Percentiles rank a stretch among this genome's conserved stretches.
These are phyloP conservation scores for Triticum monococcum DNA, from an alignment of 176 grass and related monocot species.

Conservation along the genomic window DNA sequence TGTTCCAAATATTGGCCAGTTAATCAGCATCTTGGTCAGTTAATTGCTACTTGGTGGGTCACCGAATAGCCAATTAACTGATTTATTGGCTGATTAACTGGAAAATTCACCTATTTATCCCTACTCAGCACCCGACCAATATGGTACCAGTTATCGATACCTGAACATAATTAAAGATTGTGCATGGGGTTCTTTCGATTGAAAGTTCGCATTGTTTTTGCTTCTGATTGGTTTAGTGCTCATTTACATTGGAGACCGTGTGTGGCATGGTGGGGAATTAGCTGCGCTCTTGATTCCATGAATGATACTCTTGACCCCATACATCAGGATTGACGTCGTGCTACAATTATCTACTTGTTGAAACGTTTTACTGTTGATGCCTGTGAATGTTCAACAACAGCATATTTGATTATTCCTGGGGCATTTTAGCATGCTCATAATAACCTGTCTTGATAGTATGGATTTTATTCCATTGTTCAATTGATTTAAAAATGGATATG, in stretches of 20 bases:
- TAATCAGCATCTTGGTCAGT: too few relatives aligned
- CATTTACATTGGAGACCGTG: neutral
- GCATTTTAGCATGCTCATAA: neutral
- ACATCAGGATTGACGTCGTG: neutral
- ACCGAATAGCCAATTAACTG: too few relatives aligned
- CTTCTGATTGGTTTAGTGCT: neutral
- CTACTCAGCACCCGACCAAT: too few relatives aligned
- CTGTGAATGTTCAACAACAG: slow-evolving; percentile 1
- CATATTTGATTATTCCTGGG: slow-evolving; percentile 4
- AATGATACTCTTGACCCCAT: neutral
- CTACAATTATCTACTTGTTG: neutral
- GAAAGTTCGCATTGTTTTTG: neutral
- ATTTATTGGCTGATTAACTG: too few relatives aligned
- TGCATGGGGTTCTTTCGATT: neutral
- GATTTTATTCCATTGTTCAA: neutral
- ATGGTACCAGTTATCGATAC: too few relatives aligned
- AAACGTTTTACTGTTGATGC: neutral
- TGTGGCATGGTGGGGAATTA: neutral
- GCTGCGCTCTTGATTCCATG: neutral
- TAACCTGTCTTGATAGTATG: neutral
- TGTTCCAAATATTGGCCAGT: too few relatives aligned
- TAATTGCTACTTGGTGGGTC: too few relatives aligned
- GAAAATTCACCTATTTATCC: too few relatives aligned
- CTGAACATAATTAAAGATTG: neutral
- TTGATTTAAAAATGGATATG: slow-evolving; percentile 13